Evolutionary conservation across 305 asterid genomes (phyloP).

Genomic region (Stenogyne calaminthoides): DNA sequence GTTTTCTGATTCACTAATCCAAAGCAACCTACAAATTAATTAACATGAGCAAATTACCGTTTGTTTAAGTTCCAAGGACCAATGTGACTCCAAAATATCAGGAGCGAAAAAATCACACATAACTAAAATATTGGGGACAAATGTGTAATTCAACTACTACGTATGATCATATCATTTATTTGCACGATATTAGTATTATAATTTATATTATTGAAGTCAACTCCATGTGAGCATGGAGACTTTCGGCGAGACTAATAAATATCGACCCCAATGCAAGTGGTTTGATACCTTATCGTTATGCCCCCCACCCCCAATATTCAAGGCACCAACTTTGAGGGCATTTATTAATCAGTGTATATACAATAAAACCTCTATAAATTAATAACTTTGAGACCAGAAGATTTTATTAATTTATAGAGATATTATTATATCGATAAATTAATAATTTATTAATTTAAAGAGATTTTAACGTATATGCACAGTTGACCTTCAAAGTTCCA

Average conservation of each 20-base stretch:
- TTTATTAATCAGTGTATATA: not conserved
- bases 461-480: too few species aligned
- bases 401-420: too few species aligned
- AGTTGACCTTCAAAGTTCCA: too few species aligned
- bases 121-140: not conserved
- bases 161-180: slow-evolving; percentile 7
- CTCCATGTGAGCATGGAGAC: slow-evolving; percentile 15
- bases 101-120: not conserved
- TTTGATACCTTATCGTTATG: not conserved
- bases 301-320: slow-evolving; percentile 24
- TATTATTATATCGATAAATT: too few species aligned
- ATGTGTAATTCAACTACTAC: not conserved
- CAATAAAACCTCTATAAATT: too few species aligned
- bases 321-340: slow-evolving; percentile 14
- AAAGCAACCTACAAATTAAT: too few species aligned
- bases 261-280: slow-evolving; percentile 1
- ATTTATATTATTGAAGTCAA: slow-evolving; percentile 23
- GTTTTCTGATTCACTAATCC: too few species aligned
- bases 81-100: not conserved
- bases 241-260: slow-evolving; percentile 8
- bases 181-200: not conserved
- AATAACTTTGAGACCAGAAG: too few species aligned
- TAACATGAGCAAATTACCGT: too few species aligned
- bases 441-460: too few species aligned
- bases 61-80: not conserved